These are phyloP conservation scores for Colletotrichum scovillei DNA, from an alignment of 2,329 filamentous ascomycete genomes.

Conservation along the genomic window DNA sequence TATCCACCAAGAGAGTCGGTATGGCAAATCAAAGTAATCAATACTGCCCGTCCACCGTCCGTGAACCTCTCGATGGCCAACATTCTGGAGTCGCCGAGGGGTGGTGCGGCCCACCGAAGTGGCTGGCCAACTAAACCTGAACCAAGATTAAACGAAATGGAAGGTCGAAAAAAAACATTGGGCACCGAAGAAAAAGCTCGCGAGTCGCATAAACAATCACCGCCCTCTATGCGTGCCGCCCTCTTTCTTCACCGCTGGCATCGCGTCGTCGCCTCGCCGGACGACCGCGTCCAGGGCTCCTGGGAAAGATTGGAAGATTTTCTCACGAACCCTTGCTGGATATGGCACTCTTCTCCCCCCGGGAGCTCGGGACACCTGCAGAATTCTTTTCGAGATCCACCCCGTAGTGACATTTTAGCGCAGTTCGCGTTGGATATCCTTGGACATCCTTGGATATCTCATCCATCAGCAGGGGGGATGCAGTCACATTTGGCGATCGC, in stretches of 20 bases:
- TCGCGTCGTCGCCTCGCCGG: constrained; percentile 6
- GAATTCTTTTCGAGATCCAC: constrained; percentile 21
- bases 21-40: constrained; percentile 2
- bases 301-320: constrained; percentile 8
- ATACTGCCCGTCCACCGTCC: constrained; percentile 10
- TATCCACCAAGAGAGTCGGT: neutral
- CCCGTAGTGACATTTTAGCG: constrained; percentile 27
- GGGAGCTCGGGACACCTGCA: constrained; percentile 30
- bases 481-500: constrained; percentile 30
- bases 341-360: constrained; percentile 4
- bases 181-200: constrained; percentile 20
- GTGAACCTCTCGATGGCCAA: neutral
- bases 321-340: constrained; percentile 11
- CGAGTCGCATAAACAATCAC: constrained; percentile 8
- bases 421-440: constrained; percentile 21
- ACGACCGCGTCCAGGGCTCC: constrained; percentile 26
- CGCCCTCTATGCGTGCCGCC: neutral
- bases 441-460: neutral
- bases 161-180: constrained; percentile 17
- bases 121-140: constrained; percentile 27
- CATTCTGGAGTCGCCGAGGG: constrained; percentile 25
- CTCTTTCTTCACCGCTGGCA: constrained; percentile 25
- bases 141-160: constrained; percentile 24
- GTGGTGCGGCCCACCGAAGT: constrained; percentile 27
- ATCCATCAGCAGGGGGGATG: constrained; percentile 2